Base-by-base conservation (phyloP, 1,284 basidiomycete species). In the Ustilago crameri region DNA sequence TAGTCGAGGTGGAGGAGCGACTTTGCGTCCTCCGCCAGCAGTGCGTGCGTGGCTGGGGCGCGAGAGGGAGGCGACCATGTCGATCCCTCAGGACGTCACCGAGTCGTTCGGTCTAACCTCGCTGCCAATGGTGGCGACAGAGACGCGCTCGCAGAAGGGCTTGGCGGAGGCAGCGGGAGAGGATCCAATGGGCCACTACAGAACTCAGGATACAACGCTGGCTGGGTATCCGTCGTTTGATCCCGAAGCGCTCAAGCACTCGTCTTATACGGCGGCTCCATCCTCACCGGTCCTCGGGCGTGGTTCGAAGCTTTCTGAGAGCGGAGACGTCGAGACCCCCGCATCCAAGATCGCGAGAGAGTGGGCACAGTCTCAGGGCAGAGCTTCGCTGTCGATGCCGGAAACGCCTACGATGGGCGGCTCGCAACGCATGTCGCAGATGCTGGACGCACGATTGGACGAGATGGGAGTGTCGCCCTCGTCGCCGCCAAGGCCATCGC, bases 291-390 rank as follows among this genome's bases (percentile, higher is more conserved):
- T 66, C 38, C 34, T 60, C 34, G 55, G 49, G 22, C 38, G 48
- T 18, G 41, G 49, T 1, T 55, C 63, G 23, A 51, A 49, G 42
- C 9, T 51, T 9, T 32, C 22, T 1, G 57, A 72, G 5, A 40
- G 41, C 23, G 38, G 38, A 8, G 47, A 24, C 1, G 18, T 7
- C n/a, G 64, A 73, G n/a, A 60, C 59, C 1, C 47, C 64, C 4
- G 64, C 70, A 2, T 64, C 59, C 2, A 56, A 47, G 50, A 67
- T 73, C 8, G 70, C 70, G 3, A 43, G 70, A 15, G 70, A 73
- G 15, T 73, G 70, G 70, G 52, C 64, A 5, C 56, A 55, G 38
- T 53, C 60, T 7, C 70, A 73, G 37, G n/a, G n/a, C n/a, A n/a
- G n/a, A n/a, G n/a, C n/a, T n/a, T n/a, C n/a, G n/a, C n/a, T n/a